phyloP scores from a whole-genome alignment of 208 protist genomes.

The Trypanosoma lewisi region DNA sequence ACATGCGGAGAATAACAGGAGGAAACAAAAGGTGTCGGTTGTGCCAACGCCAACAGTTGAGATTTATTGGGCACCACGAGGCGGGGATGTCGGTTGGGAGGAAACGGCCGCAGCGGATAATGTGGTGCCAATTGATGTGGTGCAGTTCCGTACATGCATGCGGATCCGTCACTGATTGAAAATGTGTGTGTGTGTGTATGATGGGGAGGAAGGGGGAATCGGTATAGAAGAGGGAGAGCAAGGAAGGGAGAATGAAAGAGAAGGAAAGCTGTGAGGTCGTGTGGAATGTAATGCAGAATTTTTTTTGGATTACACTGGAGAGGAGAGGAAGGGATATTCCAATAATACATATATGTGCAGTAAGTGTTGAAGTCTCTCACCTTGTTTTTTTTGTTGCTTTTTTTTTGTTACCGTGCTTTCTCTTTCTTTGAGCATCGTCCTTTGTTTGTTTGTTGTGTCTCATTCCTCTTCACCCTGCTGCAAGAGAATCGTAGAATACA shows the following conservation, averaged over 20 bases:
- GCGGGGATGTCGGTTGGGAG: background rate
- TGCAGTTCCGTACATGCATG: conserved; percentile 64
- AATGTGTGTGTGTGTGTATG: background rate
- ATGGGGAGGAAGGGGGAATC: background rate
- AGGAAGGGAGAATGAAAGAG: conserved; percentile 8
- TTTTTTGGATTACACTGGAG: no score
- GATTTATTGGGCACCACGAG: conserved; percentile 49
- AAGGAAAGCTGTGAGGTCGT: background rate
- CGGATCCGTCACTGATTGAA: conserved; percentile 23
- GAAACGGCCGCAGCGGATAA: background rate
- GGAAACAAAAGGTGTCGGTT: background rate
- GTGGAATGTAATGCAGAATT: background rate
- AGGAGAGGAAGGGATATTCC: no score
- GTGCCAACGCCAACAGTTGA: conserved; percentile 57
- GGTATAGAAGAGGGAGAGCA: conserved; percentile 5
- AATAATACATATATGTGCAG: no score
- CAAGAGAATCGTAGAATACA: no score
- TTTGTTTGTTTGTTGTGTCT: no score
- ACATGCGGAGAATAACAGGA: background rate
- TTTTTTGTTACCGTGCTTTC: no score
- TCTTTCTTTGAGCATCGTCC: no score
- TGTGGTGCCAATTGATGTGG: conserved; percentile 63
- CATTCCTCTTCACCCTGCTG: no score
- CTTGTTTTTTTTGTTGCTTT: no score
- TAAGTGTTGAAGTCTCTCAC: no score